Percentiles rank a stretch among this genome's conserved stretches.
Conservation (phyloP, 2,329 filamentous ascomycete genomes). For the Penicillium olsonii region DNA sequence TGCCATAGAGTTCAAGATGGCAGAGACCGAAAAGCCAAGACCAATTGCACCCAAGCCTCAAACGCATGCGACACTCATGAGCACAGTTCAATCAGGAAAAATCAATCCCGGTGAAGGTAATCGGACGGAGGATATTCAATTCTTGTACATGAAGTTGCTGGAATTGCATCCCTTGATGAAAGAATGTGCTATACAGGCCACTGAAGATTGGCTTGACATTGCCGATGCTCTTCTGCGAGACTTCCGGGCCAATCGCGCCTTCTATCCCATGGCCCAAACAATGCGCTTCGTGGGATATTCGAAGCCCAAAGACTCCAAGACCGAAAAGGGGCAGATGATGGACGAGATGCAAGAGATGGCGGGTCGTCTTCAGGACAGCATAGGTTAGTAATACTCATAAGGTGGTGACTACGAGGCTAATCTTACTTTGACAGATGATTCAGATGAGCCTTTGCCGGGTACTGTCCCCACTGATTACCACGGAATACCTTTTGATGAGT, state of each 20-base stretch:
- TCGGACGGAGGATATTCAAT: conserved; percentile 45
- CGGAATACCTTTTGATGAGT: conserved; percentile 77
- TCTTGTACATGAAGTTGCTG: conserved; percentile 48
- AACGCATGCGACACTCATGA: conserved; percentile 16
- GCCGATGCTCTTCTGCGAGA: conserved; percentile 61
- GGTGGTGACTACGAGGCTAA: conserved; percentile 14
- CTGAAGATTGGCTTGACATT: conserved; percentile 60
- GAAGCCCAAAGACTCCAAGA: conserved; percentile 38
- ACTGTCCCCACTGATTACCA: conserved; percentile 62
- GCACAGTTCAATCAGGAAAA: conserved; percentile 19
- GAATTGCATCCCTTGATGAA: conserved; percentile 52
- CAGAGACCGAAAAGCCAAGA: conserved; percentile 20
- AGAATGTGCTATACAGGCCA: conserved; percentile 51
- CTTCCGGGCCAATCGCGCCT: conserved; percentile 60
- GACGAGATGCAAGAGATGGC: conserved; percentile 48
- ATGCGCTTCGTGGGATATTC: conserved; percentile 54
- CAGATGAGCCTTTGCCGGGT: conserved; percentile 30
- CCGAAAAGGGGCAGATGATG: conserved; percentile 40
- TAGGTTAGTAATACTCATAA: conserved; percentile 32
- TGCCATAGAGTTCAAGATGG: conserved; percentile 39
- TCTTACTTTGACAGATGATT: conserved; percentile 17
- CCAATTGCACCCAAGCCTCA: conserved; percentile 22
- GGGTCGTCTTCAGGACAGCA: conserved; percentile 43
- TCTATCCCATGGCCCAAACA: conserved; percentile 58
- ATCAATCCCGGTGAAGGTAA: conserved; percentile 35